phyloP scores from a whole-genome alignment of 192 early-diverging fungal species.

The Coemansia sp. region DNA sequence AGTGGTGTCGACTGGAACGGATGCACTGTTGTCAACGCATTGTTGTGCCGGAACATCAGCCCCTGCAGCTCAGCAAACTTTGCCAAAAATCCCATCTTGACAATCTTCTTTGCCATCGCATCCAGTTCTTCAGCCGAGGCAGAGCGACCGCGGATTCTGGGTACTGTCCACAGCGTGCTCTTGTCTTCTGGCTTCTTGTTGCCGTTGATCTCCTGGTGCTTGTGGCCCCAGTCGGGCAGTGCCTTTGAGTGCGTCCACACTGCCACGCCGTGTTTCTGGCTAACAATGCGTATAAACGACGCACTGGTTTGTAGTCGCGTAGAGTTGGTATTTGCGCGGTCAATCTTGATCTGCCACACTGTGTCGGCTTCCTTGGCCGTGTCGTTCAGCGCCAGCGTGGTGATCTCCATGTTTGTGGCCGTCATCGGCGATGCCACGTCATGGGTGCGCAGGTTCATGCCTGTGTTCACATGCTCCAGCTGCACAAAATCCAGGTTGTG shows the following conservation, averaged over 20 bases:
- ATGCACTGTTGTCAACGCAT: constrained; percentile 82
- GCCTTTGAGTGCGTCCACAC: constrained; percentile 68
- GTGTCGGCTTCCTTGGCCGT: constrained; percentile 36
- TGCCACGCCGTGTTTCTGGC: constrained; percentile 67
- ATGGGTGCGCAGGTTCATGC: constrained; percentile 65
- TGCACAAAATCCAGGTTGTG: constrained; percentile 61
- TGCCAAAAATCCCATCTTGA: constrained; percentile 58
- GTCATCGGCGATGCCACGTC: constrained; percentile 77
- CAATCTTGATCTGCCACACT: constrained; percentile 63
- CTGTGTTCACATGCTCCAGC: constrained; percentile 58
- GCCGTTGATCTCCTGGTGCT: constrained; percentile 91
- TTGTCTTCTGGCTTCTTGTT: constrained; percentile 84
- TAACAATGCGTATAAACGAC: constrained; percentile 53
- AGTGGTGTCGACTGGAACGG: constrained; percentile 85
- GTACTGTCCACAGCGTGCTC: constrained; percentile 74
- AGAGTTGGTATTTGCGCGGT: constrained; percentile 33
- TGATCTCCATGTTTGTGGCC: constrained; percentile 78
- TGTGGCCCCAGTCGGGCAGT: constrained; percentile 90
- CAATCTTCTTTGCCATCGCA: constrained; percentile 18
- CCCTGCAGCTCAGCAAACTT: constrained; percentile 89
- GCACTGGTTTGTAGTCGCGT: constrained; percentile 34
- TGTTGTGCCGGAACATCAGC: constrained; percentile 88
- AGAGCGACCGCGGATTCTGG: constrained; percentile 72
- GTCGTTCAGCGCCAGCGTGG: constrained; percentile 53
- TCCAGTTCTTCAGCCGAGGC: constrained; percentile 27